A percentile compares a stretch with the other conserved stretches of the same genome.
Conservation (phyloP, 176 grass and related monocot genomes). For the Carex pumila region DNA sequence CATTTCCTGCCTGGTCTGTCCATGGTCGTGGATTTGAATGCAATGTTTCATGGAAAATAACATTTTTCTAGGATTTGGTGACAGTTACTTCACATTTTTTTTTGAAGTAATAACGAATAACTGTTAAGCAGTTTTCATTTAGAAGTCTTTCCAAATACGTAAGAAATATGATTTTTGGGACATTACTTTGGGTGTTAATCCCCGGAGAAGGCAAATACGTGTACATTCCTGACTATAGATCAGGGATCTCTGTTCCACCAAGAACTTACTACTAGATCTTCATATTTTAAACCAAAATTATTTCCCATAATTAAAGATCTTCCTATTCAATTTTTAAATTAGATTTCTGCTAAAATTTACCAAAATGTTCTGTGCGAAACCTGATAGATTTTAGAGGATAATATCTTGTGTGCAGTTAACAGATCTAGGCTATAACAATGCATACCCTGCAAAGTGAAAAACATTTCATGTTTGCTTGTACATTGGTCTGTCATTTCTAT, state of each 20-base stretch:
- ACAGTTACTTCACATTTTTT: not conserved
- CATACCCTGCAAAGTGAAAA: not conserved
- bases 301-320: not conserved
- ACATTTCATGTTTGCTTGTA: not conserved
- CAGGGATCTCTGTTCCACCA: not conserved
- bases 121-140: not conserved
- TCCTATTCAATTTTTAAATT: not conserved
- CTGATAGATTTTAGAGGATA: not conserved
- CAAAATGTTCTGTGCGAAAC: not conserved
- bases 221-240: not conserved
- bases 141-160: not conserved
- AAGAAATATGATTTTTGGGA: not conserved
- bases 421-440: not conserved
- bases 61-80: not conserved
- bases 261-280: not conserved
- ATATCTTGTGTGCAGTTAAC: not conserved
- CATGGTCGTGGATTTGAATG: not conserved
- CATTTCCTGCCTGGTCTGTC: not conserved
- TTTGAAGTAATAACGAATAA: not conserved
- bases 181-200: not conserved
- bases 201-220: not conserved
- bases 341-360: not conserved
- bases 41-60: not conserved
- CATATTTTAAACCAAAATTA: not conserved
- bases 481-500: not conserved